Evolutionary conservation across 495 filamentous ascomycete species (phyloP).

Genomic region (Cercophora newfieldiana): DNA sequence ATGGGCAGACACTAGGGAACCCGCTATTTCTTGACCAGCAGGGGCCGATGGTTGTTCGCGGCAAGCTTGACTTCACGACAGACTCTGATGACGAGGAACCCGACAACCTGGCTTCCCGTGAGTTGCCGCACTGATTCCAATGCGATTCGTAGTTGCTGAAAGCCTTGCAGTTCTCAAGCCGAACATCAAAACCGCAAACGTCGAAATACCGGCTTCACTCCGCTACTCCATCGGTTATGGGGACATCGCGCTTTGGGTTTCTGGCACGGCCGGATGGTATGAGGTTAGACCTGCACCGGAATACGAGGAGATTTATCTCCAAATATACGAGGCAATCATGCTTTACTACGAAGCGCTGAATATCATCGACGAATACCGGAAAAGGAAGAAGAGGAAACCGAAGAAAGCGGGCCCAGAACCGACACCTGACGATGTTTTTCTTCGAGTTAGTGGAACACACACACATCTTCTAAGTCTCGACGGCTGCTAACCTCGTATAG

Average conservation of each 20-base stretch:
- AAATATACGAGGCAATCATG: constrained; percentile 67
- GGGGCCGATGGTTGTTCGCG: constrained; percentile 47
- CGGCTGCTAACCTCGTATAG: constrained; percentile 26
- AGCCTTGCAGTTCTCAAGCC: constrained; percentile 46
- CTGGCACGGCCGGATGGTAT: constrained; percentile 78
- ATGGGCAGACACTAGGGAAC: constrained; percentile 44
- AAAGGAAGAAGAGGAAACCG: constrained; percentile 32
- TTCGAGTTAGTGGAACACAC: constrained; percentile 38
- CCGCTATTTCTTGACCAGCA: constrained; percentile 41
- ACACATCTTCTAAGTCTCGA: not conserved
- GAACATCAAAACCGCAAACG: constrained; percentile 49
- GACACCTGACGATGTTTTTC: constrained; percentile 37
- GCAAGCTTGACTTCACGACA: constrained; percentile 37
- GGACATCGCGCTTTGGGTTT: constrained; percentile 69
- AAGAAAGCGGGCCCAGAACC: constrained; percentile 16
- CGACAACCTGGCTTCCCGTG: constrained; percentile 6
- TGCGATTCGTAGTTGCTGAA: constrained; percentile 25
- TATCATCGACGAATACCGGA: constrained; percentile 30
- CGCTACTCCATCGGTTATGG: constrained; percentile 44
- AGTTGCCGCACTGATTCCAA: not conserved
- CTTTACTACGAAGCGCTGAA: constrained; percentile 23
- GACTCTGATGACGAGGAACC: constrained; percentile 35
- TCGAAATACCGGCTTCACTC: constrained; percentile 69
- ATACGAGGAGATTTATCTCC: constrained; percentile 62
- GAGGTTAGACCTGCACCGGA: constrained; percentile 62